A percentile compares a stretch with the other conserved stretches of the same genome.
phyloP scores from a whole-genome alignment of 331 rosid species.

The Telfairia occidentalis region DNA sequence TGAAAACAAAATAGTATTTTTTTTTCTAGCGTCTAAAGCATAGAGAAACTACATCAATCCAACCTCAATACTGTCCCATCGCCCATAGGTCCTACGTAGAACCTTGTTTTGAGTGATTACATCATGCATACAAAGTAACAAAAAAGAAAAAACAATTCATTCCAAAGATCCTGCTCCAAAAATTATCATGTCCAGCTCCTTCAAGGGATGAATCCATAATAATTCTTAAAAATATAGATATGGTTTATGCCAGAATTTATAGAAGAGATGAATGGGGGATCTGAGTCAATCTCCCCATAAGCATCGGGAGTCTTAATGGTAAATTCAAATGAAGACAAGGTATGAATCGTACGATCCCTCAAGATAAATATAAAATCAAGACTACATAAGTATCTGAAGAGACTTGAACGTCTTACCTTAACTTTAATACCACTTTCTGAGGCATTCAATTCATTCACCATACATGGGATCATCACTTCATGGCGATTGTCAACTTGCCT shows the following conservation, averaged over 20 bases:
- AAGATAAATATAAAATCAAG: neutral
- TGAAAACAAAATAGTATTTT: neutral
- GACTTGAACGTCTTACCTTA: slow-evolving; percentile 19
- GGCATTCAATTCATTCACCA: slow-evolving; percentile 24
- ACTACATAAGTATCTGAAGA: neutral
- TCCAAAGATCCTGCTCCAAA: neutral
- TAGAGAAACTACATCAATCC: neutral
- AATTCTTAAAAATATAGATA: neutral
- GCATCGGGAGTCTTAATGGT: neutral
- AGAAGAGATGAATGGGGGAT: neutral
- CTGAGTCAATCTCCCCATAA: neutral
- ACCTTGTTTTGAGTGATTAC: neutral
- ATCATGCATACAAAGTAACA: neutral
- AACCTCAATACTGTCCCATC: neutral
- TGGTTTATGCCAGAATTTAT: neutral
- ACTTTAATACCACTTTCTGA: slow-evolving; percentile 28
- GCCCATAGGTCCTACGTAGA: neutral
- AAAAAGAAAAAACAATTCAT: neutral
- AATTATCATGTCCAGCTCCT: neutral
- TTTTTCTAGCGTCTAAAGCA: neutral
- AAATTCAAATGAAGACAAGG: neutral
- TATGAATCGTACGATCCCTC: neutral
- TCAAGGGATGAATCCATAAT: neutral
- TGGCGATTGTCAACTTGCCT: slow-evolving; percentile 22
- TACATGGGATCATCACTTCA: slow-evolving; percentile 14